Evolutionary conservation across 495 filamentous ascomycete genomes (phyloP).

Genomic region (Bacidia gigantensis): DNA sequence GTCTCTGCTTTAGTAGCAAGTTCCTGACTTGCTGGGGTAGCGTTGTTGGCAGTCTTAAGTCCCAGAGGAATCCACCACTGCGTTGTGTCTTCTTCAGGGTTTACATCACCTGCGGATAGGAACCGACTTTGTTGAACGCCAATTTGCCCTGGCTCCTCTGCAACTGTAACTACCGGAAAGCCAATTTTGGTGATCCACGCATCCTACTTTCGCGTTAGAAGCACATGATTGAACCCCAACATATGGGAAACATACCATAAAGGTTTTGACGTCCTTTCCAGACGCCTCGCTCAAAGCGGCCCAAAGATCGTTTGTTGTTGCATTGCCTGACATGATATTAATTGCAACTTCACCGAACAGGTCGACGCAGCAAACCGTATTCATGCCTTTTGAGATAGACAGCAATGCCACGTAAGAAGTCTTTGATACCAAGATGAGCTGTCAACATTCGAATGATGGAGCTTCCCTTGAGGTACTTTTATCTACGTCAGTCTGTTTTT

Average conservation of each 20-base stretch:
- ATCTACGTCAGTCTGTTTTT: conserved; percentile 84
- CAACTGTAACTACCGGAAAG: conserved; percentile 76
- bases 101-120: conserved; percentile 79
- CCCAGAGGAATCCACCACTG: conserved; percentile 94
- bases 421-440: conserved; percentile 67
- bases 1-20: conserved; percentile 65
- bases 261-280: conserved; percentile 66
- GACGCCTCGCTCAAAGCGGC: conserved; percentile 77
- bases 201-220: conserved; percentile 29
- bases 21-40: conserved; percentile 42
- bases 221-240: conserved; percentile 17
- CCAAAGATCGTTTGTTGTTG: conserved; percentile 89
- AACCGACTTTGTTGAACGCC: conserved; percentile 74
- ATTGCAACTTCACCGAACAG: background rate
- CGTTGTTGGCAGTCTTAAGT: conserved; percentile 42
- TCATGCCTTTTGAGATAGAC: conserved; percentile 76
- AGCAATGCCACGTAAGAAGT: conserved; percentile 77
- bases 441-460: conserved; percentile 92
- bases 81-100: conserved; percentile 77
- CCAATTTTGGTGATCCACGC: conserved; percentile 91
- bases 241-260: too few relatives aligned
- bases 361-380: conserved; percentile 36
- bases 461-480: conserved; percentile 76
- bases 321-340: conserved; percentile 47
- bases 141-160: conserved; percentile 71